phyloP scores from a whole-genome alignment of 257 asterid species.

The Oldenlandia corymbosa region DNA sequence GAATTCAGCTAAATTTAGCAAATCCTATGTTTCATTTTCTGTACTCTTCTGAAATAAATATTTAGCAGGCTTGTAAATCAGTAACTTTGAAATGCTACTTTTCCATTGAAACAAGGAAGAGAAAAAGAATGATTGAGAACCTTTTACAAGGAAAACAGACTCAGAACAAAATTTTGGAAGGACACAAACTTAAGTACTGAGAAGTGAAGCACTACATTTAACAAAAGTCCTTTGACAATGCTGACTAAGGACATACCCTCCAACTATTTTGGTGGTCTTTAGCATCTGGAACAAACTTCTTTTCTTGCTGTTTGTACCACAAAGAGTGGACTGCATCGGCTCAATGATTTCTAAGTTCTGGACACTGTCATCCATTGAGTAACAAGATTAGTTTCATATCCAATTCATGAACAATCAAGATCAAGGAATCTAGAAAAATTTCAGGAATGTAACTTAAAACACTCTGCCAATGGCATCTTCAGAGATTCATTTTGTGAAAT shows the following conservation, averaged over 20 bases:
- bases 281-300: conserved; percentile 94
- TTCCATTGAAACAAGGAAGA: neutral
- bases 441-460: conserved; percentile 8
- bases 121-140: neutral
- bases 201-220: neutral
- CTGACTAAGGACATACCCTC: conserved; percentile 63
- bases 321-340: conserved; percentile 71
- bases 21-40: neutral
- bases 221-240: neutral
- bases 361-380: conserved; percentile 53
- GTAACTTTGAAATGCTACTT: neutral
- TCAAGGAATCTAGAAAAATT: neutral
- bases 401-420: neutral
- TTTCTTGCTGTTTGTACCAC: conserved; percentile 74
- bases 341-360: conserved; percentile 95
- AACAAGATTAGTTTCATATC: neutral
- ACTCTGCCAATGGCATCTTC: neutral
- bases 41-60: neutral
- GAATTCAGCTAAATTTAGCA: conserved; percentile 8
- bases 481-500: neutral
- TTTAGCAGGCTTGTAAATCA: neutral
- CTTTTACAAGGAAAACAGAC: neutral
- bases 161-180: neutral
- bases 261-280: conserved; percentile 85
- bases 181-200: no score